Evolutionary conservation across 2,329 filamentous ascomycete genomes (phyloP), one percentile per base, ranked within the genome.

Genomic region (Elsinoe necatrix): DNA sequence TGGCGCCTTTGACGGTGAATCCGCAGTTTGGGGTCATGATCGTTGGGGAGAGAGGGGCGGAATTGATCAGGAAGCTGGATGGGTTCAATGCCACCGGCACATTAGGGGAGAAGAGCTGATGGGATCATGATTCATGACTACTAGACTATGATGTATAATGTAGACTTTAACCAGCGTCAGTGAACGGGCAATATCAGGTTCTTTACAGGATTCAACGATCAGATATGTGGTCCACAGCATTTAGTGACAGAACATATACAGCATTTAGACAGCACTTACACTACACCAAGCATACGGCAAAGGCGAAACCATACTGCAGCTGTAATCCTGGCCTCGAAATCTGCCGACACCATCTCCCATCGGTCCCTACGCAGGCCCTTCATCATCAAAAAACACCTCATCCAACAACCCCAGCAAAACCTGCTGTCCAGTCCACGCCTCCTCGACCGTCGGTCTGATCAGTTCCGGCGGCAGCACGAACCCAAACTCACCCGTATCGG

Each of bases 11-110:
- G 61, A 79, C 76, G 0, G 76, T 77, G 1, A 80, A 80, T 61
- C 78, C 78, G 1, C 76, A 78, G 60, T 77, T 80, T 64, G 77
- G 76, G 0, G 71, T 79, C 23, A 80, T 80, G 76, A 73, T 77
- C 18, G 77, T 75, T 3, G 78, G 72, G 0, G 78, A 80, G 68
- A 73, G 71, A 60, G 78, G 73, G 1, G 71, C 73, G 2, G 78
- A 80, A 66, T 68, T 74, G 61, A 77, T 80, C 61, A 64, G 74
- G 58, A 66, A 61, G 21, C 54, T 70, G 54, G 56, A 62, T 23
- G 34, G 47, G 47, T 29, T 29, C 9, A 29, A 9, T 9, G 9
- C 27, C 4, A 29, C 27, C 9, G 27, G 4, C 4, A 29, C 34
- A 11, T 3, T 6, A 11, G 9, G 3, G 14, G 34, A 14, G 14